These are phyloP conservation scores for Peronospora farinosa DNA, from an alignment of 352 stramenopile species.

Conservation along the genomic window DNA sequence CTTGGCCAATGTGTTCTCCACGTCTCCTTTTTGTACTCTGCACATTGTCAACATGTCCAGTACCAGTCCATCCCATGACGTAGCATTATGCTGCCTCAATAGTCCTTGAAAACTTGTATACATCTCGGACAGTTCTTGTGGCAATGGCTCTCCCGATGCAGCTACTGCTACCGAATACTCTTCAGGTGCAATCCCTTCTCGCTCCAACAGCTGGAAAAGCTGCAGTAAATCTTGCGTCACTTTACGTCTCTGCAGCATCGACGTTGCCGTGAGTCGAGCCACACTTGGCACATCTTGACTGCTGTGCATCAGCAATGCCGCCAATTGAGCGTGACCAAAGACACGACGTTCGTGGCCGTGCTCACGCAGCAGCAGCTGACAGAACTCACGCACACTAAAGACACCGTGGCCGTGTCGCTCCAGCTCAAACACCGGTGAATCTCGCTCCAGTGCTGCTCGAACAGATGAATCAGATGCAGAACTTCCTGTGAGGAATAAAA, in stretches of 20 bases:
- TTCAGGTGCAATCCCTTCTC: slow-evolving; percentile 39
- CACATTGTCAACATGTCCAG: slow-evolving; percentile 42
- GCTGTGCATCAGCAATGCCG: slow-evolving; percentile 53
- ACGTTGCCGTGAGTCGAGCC: slow-evolving; percentile 33
- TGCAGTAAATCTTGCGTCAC: slow-evolving; percentile 52
- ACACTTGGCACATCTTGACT: slow-evolving; percentile 32
- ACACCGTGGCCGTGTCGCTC: slow-evolving; percentile 62
- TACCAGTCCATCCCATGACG: slow-evolving; percentile 63
- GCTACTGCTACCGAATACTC: slow-evolving; percentile 27
- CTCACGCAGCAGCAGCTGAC: slow-evolving; percentile 59
- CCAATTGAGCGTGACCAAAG: slow-evolving; percentile 39
- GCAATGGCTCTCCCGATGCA: slow-evolving; percentile 11
- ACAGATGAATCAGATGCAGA: slow-evolving; percentile 21
- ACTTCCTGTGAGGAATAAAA: slow-evolving; percentile 38
- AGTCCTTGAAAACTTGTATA: slow-evolving; percentile 54
- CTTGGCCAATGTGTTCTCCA: slow-evolving; percentile 1
- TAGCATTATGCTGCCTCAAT: slow-evolving; percentile 42
- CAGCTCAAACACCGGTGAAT: slow-evolving; percentile 49
- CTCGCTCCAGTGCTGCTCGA: slow-evolving; percentile 21
- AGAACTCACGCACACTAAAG: slow-evolving; percentile 52
- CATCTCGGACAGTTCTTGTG: slow-evolving; percentile 34
- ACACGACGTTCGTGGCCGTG: slow-evolving; percentile 44
- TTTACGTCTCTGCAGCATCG: slow-evolving; percentile 48
- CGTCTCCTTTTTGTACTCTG: slow-evolving; percentile 4
- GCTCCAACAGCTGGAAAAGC: slow-evolving; percentile 66